Conservation (phyloP, 2,329 filamentous ascomycete species). For the Aspergillus proliferans region DNA sequence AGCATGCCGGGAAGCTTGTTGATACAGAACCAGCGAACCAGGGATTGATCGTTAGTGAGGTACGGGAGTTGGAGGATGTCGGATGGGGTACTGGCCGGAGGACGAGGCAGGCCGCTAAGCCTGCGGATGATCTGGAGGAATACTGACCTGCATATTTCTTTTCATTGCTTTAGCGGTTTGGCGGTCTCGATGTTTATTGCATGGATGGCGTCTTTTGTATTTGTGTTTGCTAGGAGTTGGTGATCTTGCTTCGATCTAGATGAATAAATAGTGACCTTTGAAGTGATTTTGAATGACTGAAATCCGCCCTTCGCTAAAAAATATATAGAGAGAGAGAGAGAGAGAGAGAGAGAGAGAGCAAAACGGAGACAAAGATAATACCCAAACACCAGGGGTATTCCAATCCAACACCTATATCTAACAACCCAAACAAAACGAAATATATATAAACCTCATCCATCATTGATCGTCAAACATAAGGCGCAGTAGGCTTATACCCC, state of each 20-base stretch:
- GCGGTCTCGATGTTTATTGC: constrained; percentile 1
- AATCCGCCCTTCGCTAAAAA: too few species aligned
- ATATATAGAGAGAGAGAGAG: too few species aligned
- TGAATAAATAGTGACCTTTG: too few species aligned
- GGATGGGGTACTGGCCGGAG: constrained; percentile 31
- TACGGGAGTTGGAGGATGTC: constrained; percentile 27
- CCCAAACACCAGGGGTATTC: neutral
- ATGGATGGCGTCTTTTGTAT: constrained; percentile 2
- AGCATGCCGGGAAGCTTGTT: constrained; percentile 38
- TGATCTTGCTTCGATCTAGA: neutral
- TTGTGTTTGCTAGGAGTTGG: neutral
- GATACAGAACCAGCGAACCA: constrained; percentile 20
- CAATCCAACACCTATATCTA: too few species aligned
- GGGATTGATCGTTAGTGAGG: constrained; percentile 20
- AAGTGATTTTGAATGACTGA: neutral
- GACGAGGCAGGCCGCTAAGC: constrained; percentile 25
- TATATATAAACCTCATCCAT: too few species aligned
- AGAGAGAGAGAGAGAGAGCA: too few species aligned
- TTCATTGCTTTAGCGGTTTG: constrained; percentile 1
- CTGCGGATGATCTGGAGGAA: constrained; percentile 9
- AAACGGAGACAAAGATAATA: neutral
- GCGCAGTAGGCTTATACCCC: too few species aligned
- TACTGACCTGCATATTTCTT: neutral
- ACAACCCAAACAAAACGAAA: too few species aligned
- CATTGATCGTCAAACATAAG: too few species aligned